phyloP scores from a whole-genome alignment of 306 rosid species.

The Begonia loranthoides region DNA sequence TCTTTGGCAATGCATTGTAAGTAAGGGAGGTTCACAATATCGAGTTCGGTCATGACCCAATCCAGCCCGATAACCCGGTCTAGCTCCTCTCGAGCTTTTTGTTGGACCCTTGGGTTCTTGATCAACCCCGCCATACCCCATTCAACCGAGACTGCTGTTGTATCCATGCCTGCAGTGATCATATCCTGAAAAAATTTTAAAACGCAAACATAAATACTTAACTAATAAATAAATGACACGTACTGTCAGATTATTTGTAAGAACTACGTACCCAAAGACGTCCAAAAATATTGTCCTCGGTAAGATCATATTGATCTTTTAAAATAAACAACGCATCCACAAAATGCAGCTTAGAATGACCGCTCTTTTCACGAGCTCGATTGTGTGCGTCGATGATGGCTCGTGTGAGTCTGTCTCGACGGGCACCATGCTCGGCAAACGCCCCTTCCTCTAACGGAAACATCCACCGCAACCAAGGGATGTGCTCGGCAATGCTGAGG shows the following conservation, averaged over 20 bases:
- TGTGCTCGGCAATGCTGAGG: constrained; percentile 65
- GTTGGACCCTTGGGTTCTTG: constrained; percentile 63
- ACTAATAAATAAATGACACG: no score
- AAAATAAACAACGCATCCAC: constrained; percentile 73
- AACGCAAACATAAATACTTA: no score
- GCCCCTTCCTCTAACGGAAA: constrained; percentile 78
- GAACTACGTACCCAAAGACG: constrained; percentile 55
- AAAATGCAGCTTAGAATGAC: constrained; percentile 66
- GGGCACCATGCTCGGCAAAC: constrained; percentile 60
- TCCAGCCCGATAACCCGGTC: constrained; percentile 52
- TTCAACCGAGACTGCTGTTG: constrained; percentile 53
- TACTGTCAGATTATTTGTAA: no score
- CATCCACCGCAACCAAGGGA: constrained; percentile 85
- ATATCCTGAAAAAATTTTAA: constrained; percentile 36
- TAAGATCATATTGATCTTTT: constrained; percentile 63
- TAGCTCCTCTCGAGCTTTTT: constrained; percentile 70
- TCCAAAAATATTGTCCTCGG: constrained; percentile 83
- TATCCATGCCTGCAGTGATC: constrained; percentile 88
- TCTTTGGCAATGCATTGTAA: constrained; percentile 72
- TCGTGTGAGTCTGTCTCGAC: constrained; percentile 58
- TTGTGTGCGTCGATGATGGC: constrained; percentile 86
- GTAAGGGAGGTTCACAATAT: constrained; percentile 55
- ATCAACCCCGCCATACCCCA: constrained; percentile 84
- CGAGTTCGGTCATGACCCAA: constrained; percentile 43
- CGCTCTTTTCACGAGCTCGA: constrained; percentile 35